phyloP scores from a whole-genome alignment of 306 rosid genomes.

The Arachis hypogaea region DNA sequence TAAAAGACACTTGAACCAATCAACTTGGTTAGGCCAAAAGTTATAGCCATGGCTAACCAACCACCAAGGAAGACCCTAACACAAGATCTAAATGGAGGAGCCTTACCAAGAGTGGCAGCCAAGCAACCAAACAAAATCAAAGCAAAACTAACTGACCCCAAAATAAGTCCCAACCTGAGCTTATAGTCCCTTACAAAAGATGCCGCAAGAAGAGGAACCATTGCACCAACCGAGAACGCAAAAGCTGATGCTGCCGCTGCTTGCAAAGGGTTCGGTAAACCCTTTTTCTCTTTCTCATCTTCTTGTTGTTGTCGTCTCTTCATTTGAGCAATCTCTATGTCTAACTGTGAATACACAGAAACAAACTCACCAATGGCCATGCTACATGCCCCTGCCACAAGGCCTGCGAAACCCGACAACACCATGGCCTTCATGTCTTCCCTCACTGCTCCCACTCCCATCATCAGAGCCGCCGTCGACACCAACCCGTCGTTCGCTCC shows the following conservation, averaged over 20 bases:
- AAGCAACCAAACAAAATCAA: constrained; percentile 50
- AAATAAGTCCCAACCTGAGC: constrained; percentile 47
- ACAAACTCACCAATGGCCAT: constrained; percentile 62
- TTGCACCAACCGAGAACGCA: constrained; percentile 54
- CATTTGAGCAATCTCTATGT: constrained; percentile 49
- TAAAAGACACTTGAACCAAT: constrained; percentile 50
- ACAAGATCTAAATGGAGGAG: constrained; percentile 45
- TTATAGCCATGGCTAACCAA: constrained; percentile 55
- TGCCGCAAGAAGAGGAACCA: constrained; percentile 52
- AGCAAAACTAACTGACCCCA: constrained; percentile 46
- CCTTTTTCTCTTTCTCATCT: constrained; percentile 35
- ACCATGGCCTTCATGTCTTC: constrained; percentile 52
- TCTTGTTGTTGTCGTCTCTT: constrained; percentile 38
- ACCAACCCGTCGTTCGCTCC: constrained; percentile 57
- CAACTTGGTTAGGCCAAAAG: constrained; percentile 60
- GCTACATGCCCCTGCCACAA: constrained; percentile 54
- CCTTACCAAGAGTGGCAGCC: constrained; percentile 52
- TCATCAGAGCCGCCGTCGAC: constrained; percentile 52
- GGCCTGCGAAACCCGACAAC: constrained; percentile 51
- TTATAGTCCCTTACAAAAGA: constrained; percentile 51
- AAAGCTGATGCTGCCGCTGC: constrained; percentile 58
- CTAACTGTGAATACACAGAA: constrained; percentile 51
- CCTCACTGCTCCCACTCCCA: constrained; percentile 57
- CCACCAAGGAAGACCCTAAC: constrained; percentile 56
- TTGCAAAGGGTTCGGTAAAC: constrained; percentile 52